Evolutionary conservation across 179 eudicot genomes (phyloP).

Genomic region (Monotropa hypopitys): DNA sequence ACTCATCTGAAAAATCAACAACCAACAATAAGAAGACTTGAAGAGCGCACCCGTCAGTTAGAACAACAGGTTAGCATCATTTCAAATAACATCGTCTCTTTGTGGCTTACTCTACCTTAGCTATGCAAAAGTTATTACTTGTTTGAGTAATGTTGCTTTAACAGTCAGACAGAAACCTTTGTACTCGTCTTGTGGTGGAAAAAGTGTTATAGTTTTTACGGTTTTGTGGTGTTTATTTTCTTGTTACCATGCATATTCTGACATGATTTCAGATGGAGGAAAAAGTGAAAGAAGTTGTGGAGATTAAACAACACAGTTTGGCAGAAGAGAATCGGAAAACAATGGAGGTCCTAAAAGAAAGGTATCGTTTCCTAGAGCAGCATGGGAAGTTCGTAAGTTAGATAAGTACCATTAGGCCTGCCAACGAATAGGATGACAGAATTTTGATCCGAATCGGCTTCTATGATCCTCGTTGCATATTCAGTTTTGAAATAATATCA

Average conservation of each 20-base stretch:
- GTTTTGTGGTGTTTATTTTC: background rate
- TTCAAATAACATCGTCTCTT: background rate
- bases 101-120: background rate
- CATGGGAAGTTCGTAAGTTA: background rate
- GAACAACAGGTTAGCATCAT: constrained; percentile 65
- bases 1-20: constrained; percentile 97
- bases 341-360: constrained; percentile 78
- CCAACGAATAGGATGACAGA: background rate
- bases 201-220: background rate
- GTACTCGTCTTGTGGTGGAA: background rate
- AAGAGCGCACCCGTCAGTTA: constrained; percentile 90
- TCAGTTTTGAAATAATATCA: background rate
- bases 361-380: constrained; percentile 31
- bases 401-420: background rate
- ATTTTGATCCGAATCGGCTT: background rate
- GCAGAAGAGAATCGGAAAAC: constrained; percentile 98
- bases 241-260: background rate
- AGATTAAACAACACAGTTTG: constrained; percentile 94
- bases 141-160: background rate
- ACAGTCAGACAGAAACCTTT: background rate
- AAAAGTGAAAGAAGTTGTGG: constrained; percentile 93
- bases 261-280: constrained; percentile 72
- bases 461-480: background rate
- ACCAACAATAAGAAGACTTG: constrained; percentile 94
- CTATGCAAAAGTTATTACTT: background rate